These are phyloP conservation scores for Oryza glaberrima DNA, from an alignment of 176 grass and related monocot species.

Conservation along the genomic window DNA sequence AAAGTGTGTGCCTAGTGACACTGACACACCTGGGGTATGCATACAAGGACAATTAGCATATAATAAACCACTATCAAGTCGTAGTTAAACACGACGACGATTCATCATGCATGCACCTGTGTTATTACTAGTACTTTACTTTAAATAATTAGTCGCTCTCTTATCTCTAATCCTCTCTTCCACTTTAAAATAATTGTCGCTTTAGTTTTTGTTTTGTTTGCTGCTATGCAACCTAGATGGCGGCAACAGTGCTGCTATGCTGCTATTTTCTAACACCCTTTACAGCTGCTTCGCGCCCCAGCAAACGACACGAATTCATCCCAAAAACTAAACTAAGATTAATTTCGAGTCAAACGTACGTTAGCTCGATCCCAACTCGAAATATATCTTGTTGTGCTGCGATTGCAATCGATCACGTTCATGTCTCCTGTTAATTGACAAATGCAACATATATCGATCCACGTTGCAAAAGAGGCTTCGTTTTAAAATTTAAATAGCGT, in stretches of 20 bases:
- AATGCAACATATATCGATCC: not conserved
- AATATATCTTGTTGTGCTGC: not conserved
- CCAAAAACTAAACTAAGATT: constrained; percentile 12
- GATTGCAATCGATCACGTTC: not conserved
- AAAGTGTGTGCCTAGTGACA: not conserved
- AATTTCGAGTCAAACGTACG: not conserved
- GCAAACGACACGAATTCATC: not conserved
- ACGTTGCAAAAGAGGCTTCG: not conserved
- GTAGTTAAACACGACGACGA: not conserved
- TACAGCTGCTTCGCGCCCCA: not conserved
- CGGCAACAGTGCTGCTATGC: not conserved
- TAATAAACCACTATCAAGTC: not conserved
- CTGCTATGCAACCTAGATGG: constrained; percentile 5
- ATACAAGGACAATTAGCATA: not conserved
- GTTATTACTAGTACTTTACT: not conserved
- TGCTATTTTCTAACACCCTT: not conserved
- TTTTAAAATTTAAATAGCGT: not conserved
- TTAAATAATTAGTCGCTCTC: not conserved
- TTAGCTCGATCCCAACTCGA: not conserved
- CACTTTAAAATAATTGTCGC: not conserved
- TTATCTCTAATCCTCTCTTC: not conserved
- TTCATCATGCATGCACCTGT: not conserved
- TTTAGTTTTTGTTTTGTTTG: not conserved
- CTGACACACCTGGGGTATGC: not conserved
- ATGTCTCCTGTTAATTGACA: constrained; percentile 39